Conservation (phyloP, 164 flowering plant species). For the Cinnamomum chago region DNA sequence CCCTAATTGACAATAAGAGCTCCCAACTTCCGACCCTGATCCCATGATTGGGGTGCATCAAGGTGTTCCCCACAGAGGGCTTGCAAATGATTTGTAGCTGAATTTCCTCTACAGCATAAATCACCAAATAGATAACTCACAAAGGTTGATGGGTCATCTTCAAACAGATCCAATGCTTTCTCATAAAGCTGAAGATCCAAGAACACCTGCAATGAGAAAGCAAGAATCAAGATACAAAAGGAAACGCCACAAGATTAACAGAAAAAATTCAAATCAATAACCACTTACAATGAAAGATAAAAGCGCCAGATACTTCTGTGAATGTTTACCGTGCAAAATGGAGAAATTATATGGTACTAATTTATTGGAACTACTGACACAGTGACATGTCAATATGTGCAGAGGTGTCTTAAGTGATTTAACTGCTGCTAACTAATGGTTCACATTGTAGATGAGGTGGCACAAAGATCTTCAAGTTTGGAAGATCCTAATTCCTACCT, state of each 20-base stretch:
- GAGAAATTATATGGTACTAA: too few relatives aligned
- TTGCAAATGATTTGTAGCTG: too few relatives aligned
- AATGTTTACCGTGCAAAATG: neutral
- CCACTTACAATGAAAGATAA: neutral
- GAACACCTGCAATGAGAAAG: slow-evolving; percentile 45
- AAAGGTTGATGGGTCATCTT: slow-evolving; percentile 77
- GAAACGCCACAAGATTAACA: neutral
- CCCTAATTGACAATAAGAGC: too few relatives aligned
- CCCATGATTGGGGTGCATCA: too few relatives aligned
- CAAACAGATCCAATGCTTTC: slow-evolving; percentile 90
- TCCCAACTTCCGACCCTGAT: too few relatives aligned
- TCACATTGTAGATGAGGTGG: neutral
- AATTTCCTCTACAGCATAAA: neutral
- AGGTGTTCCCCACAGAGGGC: too few relatives aligned
- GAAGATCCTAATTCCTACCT: neutral
- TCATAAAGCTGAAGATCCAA: slow-evolving; percentile 86
- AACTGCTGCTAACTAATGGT: too few relatives aligned
- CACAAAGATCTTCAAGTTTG: neutral
- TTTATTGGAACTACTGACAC: too few relatives aligned
- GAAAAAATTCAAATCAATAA: neutral
- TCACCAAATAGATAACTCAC: slow-evolving; percentile 36
- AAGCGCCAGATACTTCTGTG: neutral
- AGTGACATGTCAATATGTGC: too few relatives aligned
- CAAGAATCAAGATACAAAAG: neutral
- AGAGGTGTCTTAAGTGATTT: too few relatives aligned